Conservation (phyloP, 106 monocot species). For the Alisma plantagoaquatica region DNA sequence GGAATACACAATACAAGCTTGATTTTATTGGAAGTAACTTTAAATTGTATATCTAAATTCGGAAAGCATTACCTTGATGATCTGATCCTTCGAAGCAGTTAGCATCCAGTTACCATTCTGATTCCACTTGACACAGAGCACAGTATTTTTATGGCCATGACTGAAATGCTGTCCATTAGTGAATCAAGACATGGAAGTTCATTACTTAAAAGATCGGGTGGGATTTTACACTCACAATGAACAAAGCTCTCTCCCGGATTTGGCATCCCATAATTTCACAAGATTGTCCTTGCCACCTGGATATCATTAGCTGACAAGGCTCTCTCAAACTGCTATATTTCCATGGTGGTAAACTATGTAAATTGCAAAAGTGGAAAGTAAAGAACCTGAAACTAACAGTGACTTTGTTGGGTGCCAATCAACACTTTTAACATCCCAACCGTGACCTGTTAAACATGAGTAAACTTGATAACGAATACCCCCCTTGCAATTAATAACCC, state of each 20-base stretch:
- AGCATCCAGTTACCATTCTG: slow-evolving; percentile 99
- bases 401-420: slow-evolving; percentile 98
- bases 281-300: slow-evolving; percentile 99
- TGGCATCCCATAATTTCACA: slow-evolving; percentile 99
- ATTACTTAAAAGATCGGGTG: neutral
- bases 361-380: too few species aligned
- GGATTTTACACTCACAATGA: slow-evolving; percentile 57
- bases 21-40: too few species aligned
- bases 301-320: too few species aligned
- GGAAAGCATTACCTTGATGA: slow-evolving; percentile 55
- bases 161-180: slow-evolving; percentile 31
- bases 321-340: too few species aligned
- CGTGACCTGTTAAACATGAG: slow-evolving; percentile 77
- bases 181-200: neutral
- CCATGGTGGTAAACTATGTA: too few species aligned
- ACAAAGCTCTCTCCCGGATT: slow-evolving; percentile 73
- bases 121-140: slow-evolving; percentile 97
- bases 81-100: slow-evolving; percentile 95
- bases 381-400: slow-evolving; percentile 80
- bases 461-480: too few species aligned
- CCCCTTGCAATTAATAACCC: too few species aligned
- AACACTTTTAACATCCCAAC: slow-evolving; percentile 98
- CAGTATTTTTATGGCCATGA: slow-evolving; percentile 98
- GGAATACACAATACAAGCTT: too few species aligned
- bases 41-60: too few species aligned